A percentile compares a stretch with the other conserved stretches of the same genome.
Evolutionary conservation across 495 filamentous ascomycete genomes (phyloP).

Genomic region (Penicillium nucicola): DNA sequence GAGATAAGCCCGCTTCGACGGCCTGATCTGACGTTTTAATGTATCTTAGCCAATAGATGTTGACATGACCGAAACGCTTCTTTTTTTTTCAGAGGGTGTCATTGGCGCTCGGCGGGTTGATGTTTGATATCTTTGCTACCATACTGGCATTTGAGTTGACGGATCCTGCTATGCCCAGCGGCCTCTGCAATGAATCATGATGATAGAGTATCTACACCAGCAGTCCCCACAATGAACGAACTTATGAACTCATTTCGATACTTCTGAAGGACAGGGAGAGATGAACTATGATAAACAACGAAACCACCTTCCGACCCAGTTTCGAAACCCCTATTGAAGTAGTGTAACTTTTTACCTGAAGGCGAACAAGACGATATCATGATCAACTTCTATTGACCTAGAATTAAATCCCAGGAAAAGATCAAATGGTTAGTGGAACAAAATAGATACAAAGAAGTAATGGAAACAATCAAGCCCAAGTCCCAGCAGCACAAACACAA

Average conservation of each 20-base stretch:
- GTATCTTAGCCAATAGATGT: slow-evolving; percentile 5
- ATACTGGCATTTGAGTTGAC: background rate
- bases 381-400: slow-evolving; percentile 13
- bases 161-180: background rate
- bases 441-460: slow-evolving; percentile 19
- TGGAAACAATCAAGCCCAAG: slow-evolving; percentile 6
- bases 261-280: background rate
- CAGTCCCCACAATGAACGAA: slow-evolving; percentile 4
- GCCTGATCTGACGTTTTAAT: slow-evolving; percentile 1
- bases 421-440: slow-evolving; percentile 9
- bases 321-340: too few species aligned
- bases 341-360: too few species aligned
- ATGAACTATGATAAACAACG: too few species aligned
- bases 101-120: slow-evolving; percentile 14
- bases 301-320: too few species aligned
- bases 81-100: slow-evolving; percentile 4
- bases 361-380: background rate
- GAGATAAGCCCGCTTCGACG: slow-evolving; percentile 23
- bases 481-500: background rate
- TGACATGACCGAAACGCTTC: slow-evolving; percentile 19
- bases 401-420: slow-evolving; percentile 1
- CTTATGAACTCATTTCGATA: background rate
- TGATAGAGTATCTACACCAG: slow-evolving; percentile 1
- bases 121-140: background rate
- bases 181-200: slow-evolving; percentile 5